Evolutionary conservation across 805 yeast species (phyloP).

Genomic region (Starmerella scarabaei): DNA sequence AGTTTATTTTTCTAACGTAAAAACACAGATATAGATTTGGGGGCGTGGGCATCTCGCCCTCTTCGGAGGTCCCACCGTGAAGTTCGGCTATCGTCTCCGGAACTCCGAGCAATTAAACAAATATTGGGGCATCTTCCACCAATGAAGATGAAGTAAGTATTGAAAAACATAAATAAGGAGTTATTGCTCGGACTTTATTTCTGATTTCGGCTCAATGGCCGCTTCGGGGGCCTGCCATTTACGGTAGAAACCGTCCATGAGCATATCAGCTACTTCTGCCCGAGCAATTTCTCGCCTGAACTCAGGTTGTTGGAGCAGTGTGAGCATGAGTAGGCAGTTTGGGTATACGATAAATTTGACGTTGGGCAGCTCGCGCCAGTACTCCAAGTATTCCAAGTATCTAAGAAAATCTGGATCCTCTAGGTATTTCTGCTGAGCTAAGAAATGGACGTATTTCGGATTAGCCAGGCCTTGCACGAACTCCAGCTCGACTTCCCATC

Average conservation of each 20-base stretch:
- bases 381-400: conserved; percentile 67
- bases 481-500: conserved; percentile 86
- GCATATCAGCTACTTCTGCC: conserved; percentile 31
- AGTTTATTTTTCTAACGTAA: too few relatives aligned
- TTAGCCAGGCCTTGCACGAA: conserved; percentile 88
- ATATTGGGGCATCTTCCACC: too few relatives aligned
- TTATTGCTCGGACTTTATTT: too few relatives aligned
- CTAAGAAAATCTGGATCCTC: conserved; percentile 59
- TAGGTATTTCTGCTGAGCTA: conserved; percentile 72
- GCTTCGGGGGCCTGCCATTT: conserved; percentile 28
- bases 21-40: too few relatives aligned
- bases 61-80: too few relatives aligned
- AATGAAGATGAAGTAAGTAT: too few relatives aligned
- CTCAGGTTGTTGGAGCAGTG: conserved; percentile 35
- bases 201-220: too few relatives aligned
- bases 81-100: too few relatives aligned
- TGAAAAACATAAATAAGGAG: too few relatives aligned
- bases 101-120: too few relatives aligned
- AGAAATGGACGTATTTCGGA: conserved; percentile 69
- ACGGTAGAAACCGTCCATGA: conserved; percentile 33
- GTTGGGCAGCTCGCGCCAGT: conserved; percentile 69
- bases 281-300: conserved; percentile 31
- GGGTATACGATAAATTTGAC: conserved; percentile 70
- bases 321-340: conserved; percentile 69
- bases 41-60: too few relatives aligned